Evolutionary conservation across 345 rosid species (phyloP), one percentile per base, ranked within the genome.

Genomic region (Eutrema heterophyllum): DNA sequence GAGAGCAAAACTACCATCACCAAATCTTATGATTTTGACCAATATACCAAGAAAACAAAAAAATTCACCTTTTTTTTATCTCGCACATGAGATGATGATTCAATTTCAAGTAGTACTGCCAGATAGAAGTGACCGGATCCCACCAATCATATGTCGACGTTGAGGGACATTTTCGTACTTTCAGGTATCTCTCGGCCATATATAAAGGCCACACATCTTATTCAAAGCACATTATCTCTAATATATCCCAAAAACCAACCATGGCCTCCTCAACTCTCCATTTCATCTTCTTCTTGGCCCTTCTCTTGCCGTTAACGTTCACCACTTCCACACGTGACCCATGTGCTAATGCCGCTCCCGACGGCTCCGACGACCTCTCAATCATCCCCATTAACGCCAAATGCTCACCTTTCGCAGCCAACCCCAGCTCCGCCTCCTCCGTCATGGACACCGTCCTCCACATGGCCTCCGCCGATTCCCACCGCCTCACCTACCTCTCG

Each of bases 391-490:
- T 90, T 71, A 87, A 84, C 41, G 80, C 97, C 71, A 87, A 81
- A 80, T 90, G 97, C 68, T 93, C 97, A 7, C 98, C 98, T 1
- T 89, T 93, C 33, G 67, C 56, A 58, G 77, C 86, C 27, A 55
- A 40, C 18, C 88, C 82, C 9, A 74, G 72, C 64, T 82, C 86
- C 0, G 72, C 68, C 58, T 83, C 97, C 4, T 83, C 97, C 4
- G 81, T 82, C 80, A 68, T 79, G 72, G 71, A 84, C 78, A 89
- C 87, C 2, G 73, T 93, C 78, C 77, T 90, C 8, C 59, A 84
- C 79, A 79, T 90, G 90, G 96, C 98, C 79, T 74, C 87, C 1
- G 81, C 85, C 38, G 96, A 90, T 77, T 83, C 86, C 0, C 82
- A 78, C 11, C 79, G 98, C 58, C 79, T 93, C 70, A 73, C 58